These are phyloP conservation scores for Aspergillus bridgeri DNA, from an alignment of 495 filamentous ascomycete genomes.

Conservation along the genomic window DNA sequence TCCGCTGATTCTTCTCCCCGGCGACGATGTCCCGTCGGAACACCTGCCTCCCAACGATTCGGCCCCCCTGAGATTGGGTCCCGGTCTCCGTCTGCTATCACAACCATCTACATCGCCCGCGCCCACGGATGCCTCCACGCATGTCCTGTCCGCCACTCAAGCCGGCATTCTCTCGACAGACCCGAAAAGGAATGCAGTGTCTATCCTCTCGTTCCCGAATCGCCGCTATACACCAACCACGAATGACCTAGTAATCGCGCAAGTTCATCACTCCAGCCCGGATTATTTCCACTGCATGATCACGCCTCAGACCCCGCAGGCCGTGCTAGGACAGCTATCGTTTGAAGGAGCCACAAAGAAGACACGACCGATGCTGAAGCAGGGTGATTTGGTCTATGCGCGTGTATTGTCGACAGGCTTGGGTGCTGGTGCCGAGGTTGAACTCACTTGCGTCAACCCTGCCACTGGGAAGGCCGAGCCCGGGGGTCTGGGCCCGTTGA, in stretches of 20 bases:
- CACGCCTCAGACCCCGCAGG: conserved; percentile 67
- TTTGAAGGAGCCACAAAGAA: conserved; percentile 93
- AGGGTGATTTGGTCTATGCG: conserved; percentile 81
- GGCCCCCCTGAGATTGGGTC: conserved; percentile 75
- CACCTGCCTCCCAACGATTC: conserved; percentile 59
- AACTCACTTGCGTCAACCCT: conserved; percentile 83
- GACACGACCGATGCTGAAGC: conserved; percentile 71
- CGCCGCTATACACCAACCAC: conserved; percentile 70
- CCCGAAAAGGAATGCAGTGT: conserved; percentile 60
- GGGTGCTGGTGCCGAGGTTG: conserved; percentile 78
- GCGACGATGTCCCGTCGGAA: conserved; percentile 63
- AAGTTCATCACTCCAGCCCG: conserved; percentile 65
- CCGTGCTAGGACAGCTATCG: conserved; percentile 76
- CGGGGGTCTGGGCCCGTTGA: conserved; percentile 82
- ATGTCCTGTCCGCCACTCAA: conserved; percentile 65
- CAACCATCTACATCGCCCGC: conserved; percentile 18
- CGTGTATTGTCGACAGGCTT: conserved; percentile 64
- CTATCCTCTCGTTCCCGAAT: conserved; percentile 36
- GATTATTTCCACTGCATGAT: conserved; percentile 76
- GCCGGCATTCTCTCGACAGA: conserved; percentile 79
- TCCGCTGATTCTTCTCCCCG: conserved; percentile 65
- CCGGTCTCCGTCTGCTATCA: conserved; percentile 62
- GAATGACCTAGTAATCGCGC: conserved; percentile 82
- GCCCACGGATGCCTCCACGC: conserved; percentile 18
- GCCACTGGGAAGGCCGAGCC: conserved; percentile 83